Evolutionary conservation across 2,329 filamentous ascomycete genomes (phyloP).

Genomic region (Aspergillus fumigatus): DNA sequence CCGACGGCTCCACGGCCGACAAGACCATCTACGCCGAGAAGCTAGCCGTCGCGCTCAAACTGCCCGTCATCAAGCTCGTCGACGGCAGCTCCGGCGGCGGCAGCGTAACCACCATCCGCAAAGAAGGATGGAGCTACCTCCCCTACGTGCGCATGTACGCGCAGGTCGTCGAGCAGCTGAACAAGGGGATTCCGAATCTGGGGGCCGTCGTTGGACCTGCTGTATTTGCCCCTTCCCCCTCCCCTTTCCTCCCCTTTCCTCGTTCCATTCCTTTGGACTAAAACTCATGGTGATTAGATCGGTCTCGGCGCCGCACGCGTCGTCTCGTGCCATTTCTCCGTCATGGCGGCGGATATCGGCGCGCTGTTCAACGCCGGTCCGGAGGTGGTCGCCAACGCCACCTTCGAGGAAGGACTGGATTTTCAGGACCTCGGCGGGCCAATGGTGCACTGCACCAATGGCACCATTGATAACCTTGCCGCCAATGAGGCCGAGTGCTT

Average conservation of each 20-base stretch:
- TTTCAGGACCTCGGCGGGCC: conserved; percentile 59
- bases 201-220: conserved; percentile 61
- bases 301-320: conserved; percentile 60
- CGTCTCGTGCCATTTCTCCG: conserved; percentile 59
- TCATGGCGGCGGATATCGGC: conserved; percentile 62
- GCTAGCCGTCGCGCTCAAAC: conserved; percentile 51
- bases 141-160: conserved; percentile 54
- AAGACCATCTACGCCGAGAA: conserved; percentile 62
- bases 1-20: conserved; percentile 54
- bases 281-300: conserved; percentile 35
- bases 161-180: conserved; percentile 54
- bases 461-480: conserved; percentile 62
- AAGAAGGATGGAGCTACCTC: conserved; percentile 55
- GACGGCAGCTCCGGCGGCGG: conserved; percentile 62
- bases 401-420: conserved; percentile 59
- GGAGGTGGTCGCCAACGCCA: conserved; percentile 58
- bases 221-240: conserved; percentile 20
- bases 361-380: conserved; percentile 61
- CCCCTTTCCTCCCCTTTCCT: neutral
- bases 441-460: conserved; percentile 59
- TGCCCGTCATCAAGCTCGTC: conserved; percentile 61
- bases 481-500: conserved; percentile 58
- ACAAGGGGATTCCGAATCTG: conserved; percentile 60
- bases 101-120: conserved; percentile 56
- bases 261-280: neutral